A percentile compares a stretch with the other conserved stretches of the same genome.
Conservation (phyloP, 495 filamentous ascomycete genomes). For the Trichocladium antarcticum region DNA sequence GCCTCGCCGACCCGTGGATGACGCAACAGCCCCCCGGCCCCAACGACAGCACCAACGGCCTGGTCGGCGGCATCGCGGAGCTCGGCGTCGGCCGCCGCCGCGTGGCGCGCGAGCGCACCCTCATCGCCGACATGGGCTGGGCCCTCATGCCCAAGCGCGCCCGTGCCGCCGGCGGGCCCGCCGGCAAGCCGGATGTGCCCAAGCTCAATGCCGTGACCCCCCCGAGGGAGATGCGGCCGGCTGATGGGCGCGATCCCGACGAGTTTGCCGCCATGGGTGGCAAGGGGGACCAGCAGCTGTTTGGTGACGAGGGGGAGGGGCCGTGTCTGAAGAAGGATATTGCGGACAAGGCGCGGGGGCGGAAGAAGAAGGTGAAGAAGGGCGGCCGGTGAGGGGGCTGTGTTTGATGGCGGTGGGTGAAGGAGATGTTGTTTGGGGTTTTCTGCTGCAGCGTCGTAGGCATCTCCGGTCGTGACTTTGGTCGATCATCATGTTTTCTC, state of each 20-base stretch:
- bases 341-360: constrained; percentile 13
- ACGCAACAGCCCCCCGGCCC: constrained; percentile 43
- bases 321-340: constrained; percentile 33
- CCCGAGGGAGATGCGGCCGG: constrained; percentile 49
- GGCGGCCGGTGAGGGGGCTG: not conserved
- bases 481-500: not conserved
- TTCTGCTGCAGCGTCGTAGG: not conserved
- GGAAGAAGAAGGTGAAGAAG: constrained; percentile 4
- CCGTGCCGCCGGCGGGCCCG: constrained; percentile 40
- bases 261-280: constrained; percentile 77
- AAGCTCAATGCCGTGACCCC: constrained; percentile 76
- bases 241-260: constrained; percentile 49
- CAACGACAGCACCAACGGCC: constrained; percentile 83
- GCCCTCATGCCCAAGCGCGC: constrained; percentile 56
- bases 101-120: constrained; percentile 66
- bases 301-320: constrained; percentile 49
- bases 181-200: constrained; percentile 46
- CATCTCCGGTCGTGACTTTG: not conserved
- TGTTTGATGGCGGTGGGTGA: not conserved
- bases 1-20: constrained; percentile 86
- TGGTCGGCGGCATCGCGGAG: constrained; percentile 68
- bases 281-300: constrained; percentile 69
- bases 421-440: not conserved
- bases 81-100: constrained; percentile 81
- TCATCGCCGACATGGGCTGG: constrained; percentile 73